Evolutionary conservation across 2,329 filamentous ascomycete species (phyloP), one percentile per base, ranked within the genome.

Genomic region (Fonsecaea multimorphosa): DNA sequence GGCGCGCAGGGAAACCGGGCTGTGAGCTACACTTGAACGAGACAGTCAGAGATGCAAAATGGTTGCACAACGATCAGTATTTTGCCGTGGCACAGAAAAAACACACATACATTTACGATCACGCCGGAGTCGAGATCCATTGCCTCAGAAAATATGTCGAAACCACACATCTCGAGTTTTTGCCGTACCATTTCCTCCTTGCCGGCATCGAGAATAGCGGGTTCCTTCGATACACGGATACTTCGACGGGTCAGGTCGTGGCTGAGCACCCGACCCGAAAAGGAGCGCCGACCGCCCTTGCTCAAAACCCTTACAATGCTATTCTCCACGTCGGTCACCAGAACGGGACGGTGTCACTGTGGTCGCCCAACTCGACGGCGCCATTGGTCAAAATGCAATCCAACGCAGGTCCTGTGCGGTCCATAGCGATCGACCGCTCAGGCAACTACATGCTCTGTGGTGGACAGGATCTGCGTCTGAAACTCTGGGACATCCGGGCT

Each of bases 71-170:
- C 77, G 93, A 95, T 77, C 92, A 97, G 76, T 80, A 88, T 79
- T 97, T 98, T 79, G 94, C 94, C 0, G 92, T 97, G 12, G 93
- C 95, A 52, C 94, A 99, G 80, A 97, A 97, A 83, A 95, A 94
- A 79, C 90, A 95, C 72, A 91, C 95, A 70, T 99, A 97, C 81
- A 97, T 99, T 70, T 99, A 99, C 81, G 95, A 97, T 74, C 85
- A 88, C 64, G 87, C 91, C 63, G 95, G 95, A 58, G 91, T 97
- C 22, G 95, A 99, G 80, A 81, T 99, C 61, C 95, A 99, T 77
- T 93, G 91, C 76, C 80, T 99, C 74, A 89, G 89, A 78, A 95
- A 95, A 77, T 94, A 97, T 76, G 86, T 91, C 68, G 95, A 99
- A 77, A 91, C 96, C 14, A 90, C 91, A 12, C 90, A 96, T 77